These are phyloP conservation scores for Diaporthe nobilis DNA, from an alignment of 2,329 filamentous ascomycete genomes.

Conservation along the genomic window DNA sequence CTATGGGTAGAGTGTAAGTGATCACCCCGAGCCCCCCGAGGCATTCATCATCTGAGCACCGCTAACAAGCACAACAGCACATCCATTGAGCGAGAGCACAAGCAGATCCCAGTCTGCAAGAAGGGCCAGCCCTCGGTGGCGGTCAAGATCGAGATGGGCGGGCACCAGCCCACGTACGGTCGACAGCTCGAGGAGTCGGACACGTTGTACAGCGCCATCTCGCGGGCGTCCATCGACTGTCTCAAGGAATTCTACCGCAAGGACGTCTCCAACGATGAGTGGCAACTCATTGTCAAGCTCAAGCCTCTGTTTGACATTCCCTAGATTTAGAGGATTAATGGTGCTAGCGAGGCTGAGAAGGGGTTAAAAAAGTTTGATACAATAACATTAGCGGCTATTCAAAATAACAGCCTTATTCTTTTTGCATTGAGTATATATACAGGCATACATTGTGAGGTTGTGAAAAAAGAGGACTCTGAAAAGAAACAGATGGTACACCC, in stretches of 20 bases:
- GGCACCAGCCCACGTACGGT: slow-evolving; percentile 93
- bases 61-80: slow-evolving; percentile 67
- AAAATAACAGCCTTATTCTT: neutral
- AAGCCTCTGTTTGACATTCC: slow-evolving; percentile 94
- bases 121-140: slow-evolving; percentile 97
- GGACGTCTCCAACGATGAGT: slow-evolving; percentile 93
- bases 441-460: neutral
- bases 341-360: neutral
- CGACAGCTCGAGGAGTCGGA: slow-evolving; percentile 95
- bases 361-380: neutral
- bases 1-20: slow-evolving; percentile 92
- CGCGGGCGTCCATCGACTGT: slow-evolving; percentile 89
- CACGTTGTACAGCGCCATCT: slow-evolving; percentile 88
- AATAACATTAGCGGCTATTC: slow-evolving; percentile 10
- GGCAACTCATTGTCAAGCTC: slow-evolving; percentile 93
- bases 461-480: too few relatives aligned
- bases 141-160: slow-evolving; percentile 95
- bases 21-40: neutral
- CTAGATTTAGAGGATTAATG: slow-evolving; percentile 53
- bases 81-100: slow-evolving; percentile 97
- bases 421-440: slow-evolving; percentile 2
- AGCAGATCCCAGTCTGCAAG: slow-evolving; percentile 92
- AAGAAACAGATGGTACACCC: neutral
- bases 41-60: neutral
- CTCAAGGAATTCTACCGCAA: slow-evolving; percentile 95